Base-by-base conservation (phyloP, 441 rosid species). In the Jatropha multifida region DNA sequence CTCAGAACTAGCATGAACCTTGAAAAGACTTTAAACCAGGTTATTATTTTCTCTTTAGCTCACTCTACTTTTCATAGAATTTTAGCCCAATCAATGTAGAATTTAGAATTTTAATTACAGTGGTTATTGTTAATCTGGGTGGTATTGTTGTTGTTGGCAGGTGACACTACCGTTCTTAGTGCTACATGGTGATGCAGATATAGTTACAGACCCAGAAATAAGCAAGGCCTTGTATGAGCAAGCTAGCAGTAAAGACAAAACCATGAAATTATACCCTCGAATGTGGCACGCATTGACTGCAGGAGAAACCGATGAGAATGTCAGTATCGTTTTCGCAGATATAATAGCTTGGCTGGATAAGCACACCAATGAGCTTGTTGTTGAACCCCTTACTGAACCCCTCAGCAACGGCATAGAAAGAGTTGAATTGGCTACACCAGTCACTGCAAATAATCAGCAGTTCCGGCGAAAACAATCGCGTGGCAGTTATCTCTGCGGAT, bases 231-330 rank as follows among this genome's bases (percentile, higher is more conserved):
- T 96, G 84, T 92, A 86, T 20, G 86, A 78, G 77, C 86, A 79
- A 79, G 93, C 97, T 1, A 79, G 93, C 70, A 86, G 97, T 78
- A 65, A 32, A 32, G 99, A 96, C 87, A 94, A 92, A 86, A 96
- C 94, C 68, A 83, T 96, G 0, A 90, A 87, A 61, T 76, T 93
- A 49, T 96, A 94, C 75, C 89, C 92, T 0, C 95, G 96, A 49
- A 96, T 96, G 99, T 96, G 99, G 98, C 98, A 96, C 59, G 94
- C 74, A 8, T 77, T 96, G 72, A 94, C 98, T 1, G 81, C 90
- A 0, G 99, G 99, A 4, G 99, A 96, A 80, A 90, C 98, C 0
- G 93, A 92, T 1, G 86, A 83, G 3, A 94, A 96, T 80, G 78
- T 91, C 0, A 90, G 85, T 69, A 85, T 88, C 3, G 97, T 96